Evolutionary conservation across 805 yeast species (phyloP), one percentile per base, ranked within the genome.

Genomic region (Phaffomyces thermotolerans): DNA sequence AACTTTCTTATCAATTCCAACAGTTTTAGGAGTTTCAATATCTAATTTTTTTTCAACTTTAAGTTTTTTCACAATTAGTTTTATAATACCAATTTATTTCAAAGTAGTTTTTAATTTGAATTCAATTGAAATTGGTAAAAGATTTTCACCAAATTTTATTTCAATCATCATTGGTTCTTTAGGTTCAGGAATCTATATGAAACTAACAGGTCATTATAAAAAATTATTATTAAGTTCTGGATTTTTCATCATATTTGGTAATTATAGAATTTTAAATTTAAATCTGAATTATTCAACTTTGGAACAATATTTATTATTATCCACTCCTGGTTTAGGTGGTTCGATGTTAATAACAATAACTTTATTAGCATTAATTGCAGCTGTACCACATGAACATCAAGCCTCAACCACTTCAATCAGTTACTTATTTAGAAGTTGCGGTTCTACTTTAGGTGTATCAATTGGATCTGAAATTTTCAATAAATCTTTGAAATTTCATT

Each of bases 391-490:
- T 33, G 76, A 79, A 44, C 73, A 71, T 51, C 90, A 82, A 57
- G 82, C 85, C 2, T 69, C 83, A 24, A 77, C 82, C 1, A 80
- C 85, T 0, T 76, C 85, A 4, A 75, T 80, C 47, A 82, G 78
- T 50, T 80, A 80, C 52, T 74, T 83, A 1, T 79, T 79, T 57
- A 69, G 85, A 59, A 73, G 84, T 8, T 73, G 82, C 15, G 85
- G 85, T 0, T 77, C 85, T 1, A 78, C 84, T 0, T 59, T 79
- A 23, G 86, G 85, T 41, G 79, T 79, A 12, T 68, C 88, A 0
- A 58, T 79, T 36, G 83, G 81, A 0, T 76, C 83, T 5, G 79
- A 84, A 5, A 69, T 82, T 20, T 81, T 82, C 61, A 79, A 76
- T 38, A 61, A 65, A 36, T 57, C 69, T 4, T 63, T 81, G 27